Evolutionary conservation across 2,329 filamentous ascomycete genomes (phyloP).

Genomic region (Paecilomyces fulvus): DNA sequence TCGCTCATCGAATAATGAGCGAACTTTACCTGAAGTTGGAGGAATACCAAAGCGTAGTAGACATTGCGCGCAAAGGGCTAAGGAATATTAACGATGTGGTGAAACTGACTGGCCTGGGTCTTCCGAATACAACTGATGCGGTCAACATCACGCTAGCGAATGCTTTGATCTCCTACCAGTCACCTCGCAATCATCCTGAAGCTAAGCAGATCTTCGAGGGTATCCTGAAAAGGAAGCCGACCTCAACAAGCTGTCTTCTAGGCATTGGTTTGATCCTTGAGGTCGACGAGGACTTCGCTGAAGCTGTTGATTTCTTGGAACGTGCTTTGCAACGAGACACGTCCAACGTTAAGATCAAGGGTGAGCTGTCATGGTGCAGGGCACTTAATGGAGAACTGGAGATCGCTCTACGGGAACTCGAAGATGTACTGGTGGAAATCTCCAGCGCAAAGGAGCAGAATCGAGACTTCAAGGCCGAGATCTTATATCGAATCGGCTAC

Average conservation of each 20-base stretch:
- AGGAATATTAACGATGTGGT: constrained; percentile 53
- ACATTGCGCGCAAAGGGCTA: constrained; percentile 68
- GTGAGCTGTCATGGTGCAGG: constrained; percentile 88
- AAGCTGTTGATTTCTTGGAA: constrained; percentile 72
- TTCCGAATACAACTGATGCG: constrained; percentile 64
- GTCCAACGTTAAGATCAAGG: constrained; percentile 67
- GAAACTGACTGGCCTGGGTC: constrained; percentile 57
- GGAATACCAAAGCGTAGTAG: constrained; percentile 73
- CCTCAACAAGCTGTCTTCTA: constrained; percentile 72
- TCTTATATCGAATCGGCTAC: constrained; percentile 75
- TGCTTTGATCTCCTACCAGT: constrained; percentile 82
- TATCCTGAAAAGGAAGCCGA: constrained; percentile 66
- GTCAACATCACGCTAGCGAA: constrained; percentile 73
- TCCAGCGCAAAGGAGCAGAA: constrained; percentile 52
- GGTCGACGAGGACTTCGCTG: constrained; percentile 79
- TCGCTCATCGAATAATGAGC: constrained; percentile 75
- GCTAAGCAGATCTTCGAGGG: constrained; percentile 78
- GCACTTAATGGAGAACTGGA: constrained; percentile 70
- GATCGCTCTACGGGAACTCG: constrained; percentile 59
- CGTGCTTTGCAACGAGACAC: constrained; percentile 66
- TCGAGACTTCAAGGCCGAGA: constrained; percentile 70
- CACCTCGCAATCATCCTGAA: constrained; percentile 80
- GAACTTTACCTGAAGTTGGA: constrained; percentile 79
- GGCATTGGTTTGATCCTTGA: constrained; percentile 87
- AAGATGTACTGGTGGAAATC: constrained; percentile 59